These are phyloP conservation scores for Fusarium udum DNA, from an alignment of 2,329 filamentous ascomycete genomes.

Conservation along the genomic window DNA sequence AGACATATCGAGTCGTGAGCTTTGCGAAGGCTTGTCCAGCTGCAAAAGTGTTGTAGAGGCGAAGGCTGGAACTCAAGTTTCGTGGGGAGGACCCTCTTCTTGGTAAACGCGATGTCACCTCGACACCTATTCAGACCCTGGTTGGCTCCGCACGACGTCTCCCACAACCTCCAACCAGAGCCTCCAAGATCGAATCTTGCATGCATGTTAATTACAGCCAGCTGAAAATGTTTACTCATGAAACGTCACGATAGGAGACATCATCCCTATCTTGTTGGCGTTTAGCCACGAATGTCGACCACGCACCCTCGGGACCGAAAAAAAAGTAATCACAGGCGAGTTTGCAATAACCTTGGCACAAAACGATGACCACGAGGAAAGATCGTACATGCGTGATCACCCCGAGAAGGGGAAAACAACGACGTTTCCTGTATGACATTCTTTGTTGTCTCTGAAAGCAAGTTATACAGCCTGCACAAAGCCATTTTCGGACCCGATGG, in stretches of 20 bases:
- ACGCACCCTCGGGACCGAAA: conserved; percentile 3
- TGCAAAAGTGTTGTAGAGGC: conserved; percentile 15
- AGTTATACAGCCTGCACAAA: conserved; percentile 5
- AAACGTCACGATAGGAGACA: conserved; percentile 9
- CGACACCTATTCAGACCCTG: conserved; percentile 39
- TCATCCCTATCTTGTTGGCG: conserved; percentile 21
- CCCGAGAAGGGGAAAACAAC: background rate
- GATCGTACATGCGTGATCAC: conserved; percentile 11
- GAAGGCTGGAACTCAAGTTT: conserved; percentile 8
- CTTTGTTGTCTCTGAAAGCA: conserved; percentile 2
- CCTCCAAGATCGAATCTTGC: conserved; percentile 36
- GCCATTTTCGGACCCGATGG: conserved; percentile 4
- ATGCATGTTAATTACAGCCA: conserved; percentile 23
- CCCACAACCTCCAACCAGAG: conserved; percentile 39
- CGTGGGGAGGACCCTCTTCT: conserved; percentile 35
- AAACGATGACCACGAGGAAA: conserved; percentile 2
- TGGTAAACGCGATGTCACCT: conserved; percentile 37
- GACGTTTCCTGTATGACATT: background rate
- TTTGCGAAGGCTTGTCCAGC: conserved; percentile 16
- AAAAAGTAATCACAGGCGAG: background rate
- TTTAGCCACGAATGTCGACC: conserved; percentile 21
- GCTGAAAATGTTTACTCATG: conserved; percentile 14
- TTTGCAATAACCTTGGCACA: background rate
- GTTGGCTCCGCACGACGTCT: conserved; percentile 36
- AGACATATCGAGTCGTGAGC: conserved; percentile 30